Base-by-base conservation (phyloP, 768 basidiomycete species). In the Strobilomyces echinocephalus region DNA sequence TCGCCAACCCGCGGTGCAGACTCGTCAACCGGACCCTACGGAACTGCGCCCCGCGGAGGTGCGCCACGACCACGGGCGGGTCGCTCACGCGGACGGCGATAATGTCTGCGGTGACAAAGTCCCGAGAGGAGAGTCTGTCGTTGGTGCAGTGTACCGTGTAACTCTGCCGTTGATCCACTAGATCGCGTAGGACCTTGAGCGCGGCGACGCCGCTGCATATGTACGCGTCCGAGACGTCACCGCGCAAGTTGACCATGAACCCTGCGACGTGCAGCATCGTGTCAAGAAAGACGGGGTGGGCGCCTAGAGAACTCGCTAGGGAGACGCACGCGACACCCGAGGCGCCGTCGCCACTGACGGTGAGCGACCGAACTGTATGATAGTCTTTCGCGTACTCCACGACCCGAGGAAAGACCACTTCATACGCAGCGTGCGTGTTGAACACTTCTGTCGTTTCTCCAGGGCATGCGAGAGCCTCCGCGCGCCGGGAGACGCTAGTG, bases 181-280 rank as follows among this genome's bases (percentile, higher is more conserved):
- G 57, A 16, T 72, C 63, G 2, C 78, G 72, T 1, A 86, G 60
- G 6, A 81, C 61, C 51, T 76, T 75, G 39, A 85, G 70, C 6
- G 72, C 61, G 15, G 74, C 78, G 30, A 87, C 72, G 21, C 77
- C 73, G 28, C 69, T 77, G 72, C 87, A 89, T 50, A 90, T 84
- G 63, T 79, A 84, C 1, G 77, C 83, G 49, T 85, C 78, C 26
- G 78, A 70, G 24, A 72, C 50, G 10, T 70, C 66, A 8, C 76
- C 79, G 38, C 74, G 77, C 61, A 81, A 63, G 64, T 89, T 90
- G 24, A 81, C 76, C 33, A 88, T 69, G 66, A 89, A 87, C 4
- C 88, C 88, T 0, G 86, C 80, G 35, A 80, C 75, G 53, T 89
- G 88, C 30, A 88, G 70, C 30, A 89, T 70, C 0, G 83, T 80